phyloP scores from a whole-genome alignment of 371 early-diverging fungal genomes.

The Haplosporangium sp. region DNA sequence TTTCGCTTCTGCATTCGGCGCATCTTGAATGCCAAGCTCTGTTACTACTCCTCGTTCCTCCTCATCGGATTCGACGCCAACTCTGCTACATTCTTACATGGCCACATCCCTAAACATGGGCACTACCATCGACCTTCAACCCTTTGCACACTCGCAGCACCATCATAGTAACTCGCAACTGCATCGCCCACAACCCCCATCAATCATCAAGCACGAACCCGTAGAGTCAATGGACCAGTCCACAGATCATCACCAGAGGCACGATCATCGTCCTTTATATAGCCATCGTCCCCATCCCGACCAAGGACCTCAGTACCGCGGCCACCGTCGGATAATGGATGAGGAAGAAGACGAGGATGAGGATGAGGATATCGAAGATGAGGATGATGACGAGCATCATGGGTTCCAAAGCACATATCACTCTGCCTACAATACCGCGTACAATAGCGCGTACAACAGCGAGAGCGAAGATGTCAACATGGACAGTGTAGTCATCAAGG shows the following conservation, averaged over 20 bases:
- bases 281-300: conserved; percentile 9
- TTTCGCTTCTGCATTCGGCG: conserved; percentile 9
- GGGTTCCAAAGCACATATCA: conserved; percentile 33
- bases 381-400: conserved; percentile 46
- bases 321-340: conserved; percentile 24
- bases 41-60: conserved; percentile 4
- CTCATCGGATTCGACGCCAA: conserved; percentile 22
- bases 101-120: not conserved
- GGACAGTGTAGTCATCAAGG: conserved; percentile 55
- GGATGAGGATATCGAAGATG: conserved; percentile 20
- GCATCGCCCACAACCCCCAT: not conserved
- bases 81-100: conserved; percentile 9
- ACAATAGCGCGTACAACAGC: conserved; percentile 53
- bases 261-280: not conserved
- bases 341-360: conserved; percentile 43
- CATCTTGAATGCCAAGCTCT: conserved; percentile 38
- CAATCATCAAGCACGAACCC: conserved; percentile 13
- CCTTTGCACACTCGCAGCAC: not conserved
- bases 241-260: not conserved
- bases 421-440: conserved; percentile 31
- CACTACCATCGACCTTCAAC: conserved; percentile 8
- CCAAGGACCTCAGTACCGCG: conserved; percentile 17
- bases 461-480: conserved; percentile 47
- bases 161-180: not conserved
- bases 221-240: conserved; percentile 5